Evolutionary conservation across 1,284 basidiomycete species (phyloP).

Genomic region (Pseudozyma thailandica): DNA sequence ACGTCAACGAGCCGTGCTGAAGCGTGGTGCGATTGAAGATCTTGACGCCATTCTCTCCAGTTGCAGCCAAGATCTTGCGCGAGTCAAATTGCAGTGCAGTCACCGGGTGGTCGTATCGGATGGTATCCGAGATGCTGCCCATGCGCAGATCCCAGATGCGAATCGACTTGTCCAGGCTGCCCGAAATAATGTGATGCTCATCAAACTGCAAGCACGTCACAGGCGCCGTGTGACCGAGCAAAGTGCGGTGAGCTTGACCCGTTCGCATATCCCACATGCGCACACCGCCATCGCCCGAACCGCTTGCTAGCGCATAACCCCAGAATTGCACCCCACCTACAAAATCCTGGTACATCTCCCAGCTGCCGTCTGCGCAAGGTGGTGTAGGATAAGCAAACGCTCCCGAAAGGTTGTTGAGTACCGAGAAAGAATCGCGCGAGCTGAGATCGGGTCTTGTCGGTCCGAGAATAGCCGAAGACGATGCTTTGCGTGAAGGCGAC

Average conservation of each 20-base stretch:
- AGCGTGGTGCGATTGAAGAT: slow-evolving; percentile 95
- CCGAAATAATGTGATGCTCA: slow-evolving; percentile 89
- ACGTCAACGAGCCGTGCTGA: slow-evolving; percentile 83
- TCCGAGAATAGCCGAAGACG: slow-evolving; percentile 45
- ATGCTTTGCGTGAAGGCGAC: slow-evolving; percentile 69
- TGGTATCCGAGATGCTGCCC: slow-evolving; percentile 85
- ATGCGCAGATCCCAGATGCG: slow-evolving; percentile 88
- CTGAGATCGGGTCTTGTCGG: slow-evolving; percentile 31
- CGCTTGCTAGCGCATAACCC: slow-evolving; percentile 96
- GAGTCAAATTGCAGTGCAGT: slow-evolving; percentile 92
- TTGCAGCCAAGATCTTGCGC: slow-evolving; percentile 91
- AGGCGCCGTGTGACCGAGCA: slow-evolving; percentile 91
- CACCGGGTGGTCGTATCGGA: slow-evolving; percentile 89
- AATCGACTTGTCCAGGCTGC: slow-evolving; percentile 88
- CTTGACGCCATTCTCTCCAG: slow-evolving; percentile 91
- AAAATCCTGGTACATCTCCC: slow-evolving; percentile 97
- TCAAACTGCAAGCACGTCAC: slow-evolving; percentile 97
- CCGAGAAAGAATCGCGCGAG: slow-evolving; percentile 41
- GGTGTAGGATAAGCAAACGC: slow-evolving; percentile 77
- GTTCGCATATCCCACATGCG: slow-evolving; percentile 99
- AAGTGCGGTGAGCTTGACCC: slow-evolving; percentile 92
- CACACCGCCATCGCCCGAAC: slow-evolving; percentile 94
- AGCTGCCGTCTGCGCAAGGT: slow-evolving; percentile 84
- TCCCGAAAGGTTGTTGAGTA: slow-evolving; percentile 70
- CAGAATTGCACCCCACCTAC: slow-evolving; percentile 98